phyloP scores from a whole-genome alignment of 805 yeast genomes.

The Starmerella kuoi region DNA sequence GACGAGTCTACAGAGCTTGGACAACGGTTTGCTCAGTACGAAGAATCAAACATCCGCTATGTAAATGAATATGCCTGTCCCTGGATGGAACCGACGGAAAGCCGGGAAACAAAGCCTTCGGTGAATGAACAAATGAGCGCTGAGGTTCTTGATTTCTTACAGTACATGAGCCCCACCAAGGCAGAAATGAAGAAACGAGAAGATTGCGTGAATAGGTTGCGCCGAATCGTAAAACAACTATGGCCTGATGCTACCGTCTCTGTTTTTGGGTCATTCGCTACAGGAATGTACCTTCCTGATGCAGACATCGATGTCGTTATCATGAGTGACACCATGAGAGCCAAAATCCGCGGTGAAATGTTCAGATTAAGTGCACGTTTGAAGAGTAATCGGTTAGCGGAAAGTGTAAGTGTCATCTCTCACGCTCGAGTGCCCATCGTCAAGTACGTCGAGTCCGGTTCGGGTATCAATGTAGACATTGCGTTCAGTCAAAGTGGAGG shows the following conservation, averaged over 20 bases:
- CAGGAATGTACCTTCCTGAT: conserved; percentile 85
- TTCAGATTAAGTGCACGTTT: conserved; percentile 63
- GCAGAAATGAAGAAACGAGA: conserved; percentile 61
- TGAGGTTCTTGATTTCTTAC: conserved; percentile 75
- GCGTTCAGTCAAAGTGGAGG: conserved; percentile 84
- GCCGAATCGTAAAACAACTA: conserved; percentile 38
- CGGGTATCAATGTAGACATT: conserved; percentile 69
- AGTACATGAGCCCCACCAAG: conserved; percentile 72
- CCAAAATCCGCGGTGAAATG: conserved; percentile 47
- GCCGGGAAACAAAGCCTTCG: neutral
- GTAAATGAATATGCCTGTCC: conserved; percentile 5
- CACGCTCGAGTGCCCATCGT: conserved; percentile 89
- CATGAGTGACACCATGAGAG: conserved; percentile 25
- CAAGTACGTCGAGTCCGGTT: conserved; percentile 65
- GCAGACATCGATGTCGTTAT: conserved; percentile 93
- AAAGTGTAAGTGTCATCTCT: conserved; percentile 66
- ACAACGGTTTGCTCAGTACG: conserved; percentile 12
- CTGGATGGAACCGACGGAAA: neutral
- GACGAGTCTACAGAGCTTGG: conserved; percentile 8
- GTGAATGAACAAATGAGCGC: conserved; percentile 73
- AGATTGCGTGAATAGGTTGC: conserved; percentile 47
- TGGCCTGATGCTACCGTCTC: conserved; percentile 75
- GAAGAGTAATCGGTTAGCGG: conserved; percentile 49
- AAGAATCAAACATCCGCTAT: neutral
- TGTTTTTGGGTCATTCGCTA: conserved; percentile 90